Percentiles rank a stretch among this genome's conserved stretches.
phyloP scores from a whole-genome alignment of 2,329 filamentous ascomycete species.

The Hypoxylon sp. region DNA sequence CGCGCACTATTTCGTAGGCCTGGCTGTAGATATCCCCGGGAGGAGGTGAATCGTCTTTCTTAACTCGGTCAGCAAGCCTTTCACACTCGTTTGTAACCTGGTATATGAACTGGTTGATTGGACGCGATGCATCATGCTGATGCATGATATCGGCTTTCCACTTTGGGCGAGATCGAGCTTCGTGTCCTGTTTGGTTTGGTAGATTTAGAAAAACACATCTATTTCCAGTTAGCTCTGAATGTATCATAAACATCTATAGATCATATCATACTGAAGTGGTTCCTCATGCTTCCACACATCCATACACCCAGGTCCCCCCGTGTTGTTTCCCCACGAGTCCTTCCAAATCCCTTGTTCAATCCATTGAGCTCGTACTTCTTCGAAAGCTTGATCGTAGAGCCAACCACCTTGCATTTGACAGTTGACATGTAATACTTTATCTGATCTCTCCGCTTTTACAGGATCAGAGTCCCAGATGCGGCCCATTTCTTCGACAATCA shows the following conservation, averaged over 20 bases:
- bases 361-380: conserved; percentile 20
- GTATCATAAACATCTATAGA: background rate
- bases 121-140: background rate
- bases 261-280: background rate
- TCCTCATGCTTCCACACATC: background rate
- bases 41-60: background rate
- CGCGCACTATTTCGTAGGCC: background rate
- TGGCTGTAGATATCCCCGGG: background rate
- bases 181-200: background rate
- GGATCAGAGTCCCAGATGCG: conserved; percentile 21
- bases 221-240: background rate
- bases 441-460: background rate
- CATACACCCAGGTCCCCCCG: background rate
- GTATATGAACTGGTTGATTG: background rate
- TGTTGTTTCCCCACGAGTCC: background rate
- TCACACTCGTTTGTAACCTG: background rate
- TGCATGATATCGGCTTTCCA: background rate
- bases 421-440: conserved; percentile 10
- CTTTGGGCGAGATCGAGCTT: background rate
- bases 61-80: background rate
- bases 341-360: conserved; percentile 9
- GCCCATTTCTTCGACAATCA: conserved; percentile 19
- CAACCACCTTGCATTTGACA: conserved; percentile 1
- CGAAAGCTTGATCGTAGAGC: conserved; percentile 13
- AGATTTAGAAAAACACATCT: background rate